Evolutionary conservation across 2,329 filamentous ascomycete genomes (phyloP), one percentile per base, ranked within the genome.

Genomic region (Sporothrix dimorphospora): DNA sequence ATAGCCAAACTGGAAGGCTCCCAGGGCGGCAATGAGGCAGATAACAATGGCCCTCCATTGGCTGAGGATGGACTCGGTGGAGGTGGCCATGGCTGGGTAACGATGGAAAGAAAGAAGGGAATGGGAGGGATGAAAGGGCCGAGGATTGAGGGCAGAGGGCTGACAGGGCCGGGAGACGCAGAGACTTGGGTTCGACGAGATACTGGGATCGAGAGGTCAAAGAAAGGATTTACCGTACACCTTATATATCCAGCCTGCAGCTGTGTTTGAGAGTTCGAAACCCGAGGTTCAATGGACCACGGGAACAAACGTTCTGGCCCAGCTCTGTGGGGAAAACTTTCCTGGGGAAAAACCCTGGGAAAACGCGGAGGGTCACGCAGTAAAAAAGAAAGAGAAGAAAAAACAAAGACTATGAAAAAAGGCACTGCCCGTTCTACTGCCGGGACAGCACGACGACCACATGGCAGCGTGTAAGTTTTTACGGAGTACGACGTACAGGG

Each of bases 1-100:
- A 51, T 67, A 67, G 63, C 63, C 63, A 49, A 67, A 67, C 63
- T 67, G 63, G 14, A 67, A 67, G 63, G 63, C 63, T 8, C 63
- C 63, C 21, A 49, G 16, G n/a, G 63, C 21, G 14, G 63, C 63
- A 27, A 67, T 67, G 63, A 67, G 63, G 8, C 63, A 67, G 14
- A 67, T 49, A 24, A 51, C 42, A 34, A 67, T 67, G 40, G 63
- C 63, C 42, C 63, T 42, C 63, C 63, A 67, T 45, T 67, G 63
- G 42, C 63, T 34, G 21, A 67, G 24, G 63, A 67, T 34, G 42
- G 42, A 51, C 45, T 67, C 42, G 8, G 40, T 34, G 14, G 63
- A 34, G 42, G 8, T 16, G 3, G 63, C 63, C 63, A 67, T 67
- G 42, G 21, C 19, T 49, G 40, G 42, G 3, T 11, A 5, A 14